phyloP scores from a whole-genome alignment of 148 eudicot species.

The Cornus suecica region DNA sequence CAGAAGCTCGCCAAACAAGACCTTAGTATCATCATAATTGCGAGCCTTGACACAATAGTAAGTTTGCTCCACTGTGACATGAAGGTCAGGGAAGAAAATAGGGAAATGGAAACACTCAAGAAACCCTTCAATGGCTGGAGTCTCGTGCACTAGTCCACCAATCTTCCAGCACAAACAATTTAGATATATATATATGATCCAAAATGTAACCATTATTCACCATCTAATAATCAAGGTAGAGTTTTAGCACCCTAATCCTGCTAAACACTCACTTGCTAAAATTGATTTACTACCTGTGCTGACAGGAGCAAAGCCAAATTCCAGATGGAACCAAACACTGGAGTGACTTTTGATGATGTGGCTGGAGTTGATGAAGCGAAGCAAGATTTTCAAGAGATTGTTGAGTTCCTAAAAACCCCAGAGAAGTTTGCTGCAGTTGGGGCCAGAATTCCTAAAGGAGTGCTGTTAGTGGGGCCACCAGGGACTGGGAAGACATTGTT shows the following conservation, averaged over 20 bases:
- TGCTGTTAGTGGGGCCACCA: conserved; percentile 70
- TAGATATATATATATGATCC: neutral
- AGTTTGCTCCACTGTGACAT: too few species aligned
- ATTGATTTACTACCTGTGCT: neutral
- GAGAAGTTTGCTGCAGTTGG: conserved; percentile 73
- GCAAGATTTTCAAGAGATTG: conserved; percentile 78
- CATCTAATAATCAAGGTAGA: neutral
- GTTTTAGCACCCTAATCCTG: neutral
- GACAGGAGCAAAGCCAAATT: conserved; percentile 89
- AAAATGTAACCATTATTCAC: neutral
- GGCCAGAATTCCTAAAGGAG: conserved; percentile 80
- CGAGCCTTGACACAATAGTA: too few species aligned
- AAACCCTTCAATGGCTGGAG: too few species aligned
- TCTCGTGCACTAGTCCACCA: neutral
- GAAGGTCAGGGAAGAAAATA: too few species aligned
- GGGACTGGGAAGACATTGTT: conserved; percentile 82
- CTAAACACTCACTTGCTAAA: neutral
- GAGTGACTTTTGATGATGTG: conserved; percentile 80
- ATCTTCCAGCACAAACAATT: neutral
- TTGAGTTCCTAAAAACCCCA: conserved; percentile 70
- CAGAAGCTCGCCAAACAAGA: too few species aligned
- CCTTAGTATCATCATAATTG: too few species aligned
- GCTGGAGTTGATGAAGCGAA: conserved; percentile 94
- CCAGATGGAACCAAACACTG: conserved; percentile 90
- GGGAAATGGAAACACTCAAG: too few species aligned